Conservation (phyloP, 2,329 filamentous ascomycete species). For the Hypoxylon sp. region DNA sequence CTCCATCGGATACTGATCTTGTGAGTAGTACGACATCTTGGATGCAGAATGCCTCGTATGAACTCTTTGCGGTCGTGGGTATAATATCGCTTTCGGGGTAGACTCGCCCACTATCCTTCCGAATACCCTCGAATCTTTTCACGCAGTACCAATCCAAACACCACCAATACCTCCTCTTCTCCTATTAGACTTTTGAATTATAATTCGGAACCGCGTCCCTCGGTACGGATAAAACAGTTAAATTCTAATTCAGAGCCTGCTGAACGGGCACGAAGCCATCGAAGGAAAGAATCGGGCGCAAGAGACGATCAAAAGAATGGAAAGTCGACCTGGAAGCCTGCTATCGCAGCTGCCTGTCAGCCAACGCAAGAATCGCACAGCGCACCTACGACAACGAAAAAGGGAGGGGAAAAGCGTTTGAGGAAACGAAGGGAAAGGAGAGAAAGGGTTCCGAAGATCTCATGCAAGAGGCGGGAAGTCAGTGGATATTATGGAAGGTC, state of each 20-base stretch:
- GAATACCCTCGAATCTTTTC: slow-evolving; percentile 29
- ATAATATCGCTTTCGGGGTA: slow-evolving; percentile 29
- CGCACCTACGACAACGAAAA: slow-evolving; percentile 50
- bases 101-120: slow-evolving; percentile 36
- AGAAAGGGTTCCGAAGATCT: slow-evolving; percentile 51
- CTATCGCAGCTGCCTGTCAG: slow-evolving; percentile 55
- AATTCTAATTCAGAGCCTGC: slow-evolving; percentile 67
- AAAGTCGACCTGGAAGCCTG: slow-evolving; percentile 55
- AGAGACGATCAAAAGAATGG: slow-evolving; percentile 50
- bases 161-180: slow-evolving; percentile 42
- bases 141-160: slow-evolving; percentile 40
- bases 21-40: slow-evolving; percentile 58
- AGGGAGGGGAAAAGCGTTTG: slow-evolving; percentile 43
- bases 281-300: slow-evolving; percentile 38
- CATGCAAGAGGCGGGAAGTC: slow-evolving; percentile 55
- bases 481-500: slow-evolving; percentile 51
- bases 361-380: slow-evolving; percentile 55
- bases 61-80: slow-evolving; percentile 29
- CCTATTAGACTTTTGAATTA: slow-evolving; percentile 45
- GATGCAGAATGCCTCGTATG: slow-evolving; percentile 38
- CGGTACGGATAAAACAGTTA: slow-evolving; percentile 39
- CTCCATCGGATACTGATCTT: slow-evolving; percentile 54
- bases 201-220: slow-evolving; percentile 42
- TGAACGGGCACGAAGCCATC: slow-evolving; percentile 61
- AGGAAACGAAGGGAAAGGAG: slow-evolving; percentile 46